A percentile compares a stretch with the other conserved stretches of the same genome.
phyloP scores from a whole-genome alignment of 2,329 filamentous ascomycete genomes.

The Dryadomyces quercus-mongolicae region DNA sequence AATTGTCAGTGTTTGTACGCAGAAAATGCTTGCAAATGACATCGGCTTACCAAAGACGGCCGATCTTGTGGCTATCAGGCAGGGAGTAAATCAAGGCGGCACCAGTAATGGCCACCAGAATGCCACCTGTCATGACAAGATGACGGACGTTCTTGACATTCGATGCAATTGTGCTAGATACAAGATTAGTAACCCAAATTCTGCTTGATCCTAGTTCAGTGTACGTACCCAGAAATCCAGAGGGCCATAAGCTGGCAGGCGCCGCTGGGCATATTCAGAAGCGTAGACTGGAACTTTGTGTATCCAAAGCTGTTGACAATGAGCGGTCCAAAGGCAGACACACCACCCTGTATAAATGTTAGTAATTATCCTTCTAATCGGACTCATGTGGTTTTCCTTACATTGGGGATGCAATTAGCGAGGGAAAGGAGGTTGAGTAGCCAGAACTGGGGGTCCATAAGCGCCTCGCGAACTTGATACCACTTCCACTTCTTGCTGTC shows the following conservation, averaged over 20 bases:
- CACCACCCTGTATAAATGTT: background rate
- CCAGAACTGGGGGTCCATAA: slow-evolving; percentile 45
- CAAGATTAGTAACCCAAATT: background rate
- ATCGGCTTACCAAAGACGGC: background rate
- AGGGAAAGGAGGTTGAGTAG: slow-evolving; percentile 32
- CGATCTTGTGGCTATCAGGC: background rate
- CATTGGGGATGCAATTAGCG: background rate
- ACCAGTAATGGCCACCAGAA: background rate
- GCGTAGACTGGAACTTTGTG: background rate
- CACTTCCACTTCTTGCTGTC: slow-evolving; percentile 37
- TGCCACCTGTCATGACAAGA: background rate
- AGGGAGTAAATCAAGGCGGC: background rate
- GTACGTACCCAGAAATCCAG: background rate
- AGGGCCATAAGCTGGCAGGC: background rate
- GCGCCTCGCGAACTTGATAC: slow-evolving; percentile 32
- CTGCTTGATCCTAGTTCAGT: background rate
- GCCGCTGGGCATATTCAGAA: background rate
- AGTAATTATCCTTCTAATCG: no score
- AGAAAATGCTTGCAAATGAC: background rate
- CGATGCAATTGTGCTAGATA: background rate
- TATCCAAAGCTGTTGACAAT: background rate
- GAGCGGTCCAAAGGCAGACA: background rate
- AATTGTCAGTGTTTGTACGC: background rate
- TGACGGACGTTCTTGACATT: background rate
- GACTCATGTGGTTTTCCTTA: background rate